Evolutionary conservation across 345 rosid genomes (phyloP).

Genomic region (Eucalyptus pauciflora): DNA sequence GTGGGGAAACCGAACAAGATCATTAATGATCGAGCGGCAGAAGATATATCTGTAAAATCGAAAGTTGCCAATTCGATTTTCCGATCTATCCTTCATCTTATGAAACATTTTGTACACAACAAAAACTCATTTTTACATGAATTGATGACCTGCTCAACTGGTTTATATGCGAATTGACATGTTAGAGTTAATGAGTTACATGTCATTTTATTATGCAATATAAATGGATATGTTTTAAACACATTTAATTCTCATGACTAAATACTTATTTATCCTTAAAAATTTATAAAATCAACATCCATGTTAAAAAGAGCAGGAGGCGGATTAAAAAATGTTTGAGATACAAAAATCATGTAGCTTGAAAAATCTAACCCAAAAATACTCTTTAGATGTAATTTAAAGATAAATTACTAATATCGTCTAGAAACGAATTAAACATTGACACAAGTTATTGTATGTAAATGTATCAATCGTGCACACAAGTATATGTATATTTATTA

Average conservation of each 20-base stretch:
- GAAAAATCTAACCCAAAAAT: not conserved
- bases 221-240: not conserved
- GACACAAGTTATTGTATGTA: accelerated
- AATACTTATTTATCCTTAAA: not conserved
- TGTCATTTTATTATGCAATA: not conserved
- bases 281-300: not conserved
- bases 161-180: not conserved
- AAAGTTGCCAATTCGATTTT: not conserved
- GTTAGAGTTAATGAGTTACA: not conserved
- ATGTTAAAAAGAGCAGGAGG: not conserved
- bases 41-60: not conserved
- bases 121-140: not conserved
- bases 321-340: not conserved
- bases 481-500: not conserved
- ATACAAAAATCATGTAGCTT: not conserved
- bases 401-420: not conserved
- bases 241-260: accelerated
- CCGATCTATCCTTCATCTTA: not conserved
- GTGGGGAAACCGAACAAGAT: not conserved
- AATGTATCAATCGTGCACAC: not conserved
- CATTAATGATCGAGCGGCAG: not conserved
- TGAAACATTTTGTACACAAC: not conserved
- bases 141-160: accelerated
- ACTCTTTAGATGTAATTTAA: not conserved
- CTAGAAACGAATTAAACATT: not conserved